These are phyloP conservation scores for Puccinia novopanici DNA, from an alignment of 1,284 basidiomycete genomes.

Conservation along the genomic window DNA sequence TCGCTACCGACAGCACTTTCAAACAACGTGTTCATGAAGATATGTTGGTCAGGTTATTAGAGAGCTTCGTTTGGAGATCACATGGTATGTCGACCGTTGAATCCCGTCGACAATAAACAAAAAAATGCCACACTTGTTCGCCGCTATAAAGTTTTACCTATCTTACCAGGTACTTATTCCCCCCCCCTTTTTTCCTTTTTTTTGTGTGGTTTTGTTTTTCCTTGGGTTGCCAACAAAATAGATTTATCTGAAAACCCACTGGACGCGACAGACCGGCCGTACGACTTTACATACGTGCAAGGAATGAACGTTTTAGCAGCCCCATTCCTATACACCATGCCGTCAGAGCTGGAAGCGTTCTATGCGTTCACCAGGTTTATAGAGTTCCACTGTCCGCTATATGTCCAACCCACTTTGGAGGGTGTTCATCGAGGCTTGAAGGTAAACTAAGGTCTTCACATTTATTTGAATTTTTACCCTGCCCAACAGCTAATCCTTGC, in stretches of 20 bases:
- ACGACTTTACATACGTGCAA: slow-evolving; percentile 50
- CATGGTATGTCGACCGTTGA: slow-evolving; percentile 64
- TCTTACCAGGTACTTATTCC: too few species aligned
- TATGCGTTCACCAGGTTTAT: slow-evolving; percentile 93
- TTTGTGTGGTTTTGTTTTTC: slow-evolving; percentile 67
- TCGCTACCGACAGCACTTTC: slow-evolving; percentile 92
- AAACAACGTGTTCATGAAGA: slow-evolving; percentile 92
- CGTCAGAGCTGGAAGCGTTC: slow-evolving; percentile 93
- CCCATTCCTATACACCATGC: slow-evolving; percentile 93
- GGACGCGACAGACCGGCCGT: not conserved
- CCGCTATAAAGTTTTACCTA: too few species aligned
- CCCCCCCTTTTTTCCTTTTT: too few species aligned
- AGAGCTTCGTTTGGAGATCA: slow-evolving; percentile 95
- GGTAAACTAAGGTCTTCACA: slow-evolving; percentile 62
- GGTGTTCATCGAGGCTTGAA: slow-evolving; percentile 91
- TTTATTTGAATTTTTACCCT: not conserved
- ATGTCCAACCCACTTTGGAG: slow-evolving; percentile 90
- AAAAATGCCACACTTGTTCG: too few species aligned
- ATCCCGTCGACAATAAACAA: not conserved
- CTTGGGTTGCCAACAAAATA: slow-evolving; percentile 62
- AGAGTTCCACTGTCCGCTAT: slow-evolving; percentile 85
- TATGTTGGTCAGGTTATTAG: slow-evolving; percentile 89
- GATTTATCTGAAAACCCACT: slow-evolving; percentile 68
- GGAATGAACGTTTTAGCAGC: slow-evolving; percentile 97
- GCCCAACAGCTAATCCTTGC: slow-evolving; percentile 8